phyloP scores from a whole-genome alignment of 306 rosid species.

The Prunus mume region DNA sequence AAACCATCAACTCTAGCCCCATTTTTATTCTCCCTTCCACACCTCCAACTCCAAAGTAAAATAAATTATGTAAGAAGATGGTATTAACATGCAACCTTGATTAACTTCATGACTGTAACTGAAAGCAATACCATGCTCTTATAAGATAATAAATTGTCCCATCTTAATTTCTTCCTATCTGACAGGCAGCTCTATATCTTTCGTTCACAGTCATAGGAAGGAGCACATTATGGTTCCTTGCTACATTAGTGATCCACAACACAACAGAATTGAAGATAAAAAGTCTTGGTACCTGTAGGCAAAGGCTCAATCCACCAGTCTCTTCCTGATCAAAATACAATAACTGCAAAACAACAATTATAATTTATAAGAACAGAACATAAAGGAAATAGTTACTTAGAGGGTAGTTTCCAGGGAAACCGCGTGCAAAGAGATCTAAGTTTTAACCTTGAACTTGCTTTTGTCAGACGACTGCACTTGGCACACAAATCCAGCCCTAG shows the following conservation, averaged over 20 bases:
- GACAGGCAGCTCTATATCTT: background rate
- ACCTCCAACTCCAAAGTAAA: background rate
- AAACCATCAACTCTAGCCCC: background rate
- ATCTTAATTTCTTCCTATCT: background rate
- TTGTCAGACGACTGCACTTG: slow-evolving; percentile 89
- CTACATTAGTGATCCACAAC: background rate
- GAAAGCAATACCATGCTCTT: background rate
- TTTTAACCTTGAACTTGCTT: slow-evolving; percentile 94
- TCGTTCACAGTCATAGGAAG: background rate
- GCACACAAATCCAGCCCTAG: slow-evolving; percentile 87
- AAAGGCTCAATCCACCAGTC: slow-evolving; percentile 83
- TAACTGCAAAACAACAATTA: slow-evolving; percentile 47
- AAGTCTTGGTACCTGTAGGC: slow-evolving; percentile 69
- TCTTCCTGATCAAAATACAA: slow-evolving; percentile 86
- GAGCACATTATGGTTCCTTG: background rate
- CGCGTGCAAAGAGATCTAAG: background rate
- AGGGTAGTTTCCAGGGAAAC: background rate
- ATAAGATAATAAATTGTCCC: background rate
- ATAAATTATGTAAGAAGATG: background rate
- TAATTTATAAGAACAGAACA: background rate
- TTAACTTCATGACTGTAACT: background rate
- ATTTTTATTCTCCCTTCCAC: background rate
- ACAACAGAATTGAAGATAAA: slow-evolving; percentile 4
- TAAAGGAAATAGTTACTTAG: background rate
- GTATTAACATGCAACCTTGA: background rate